A percentile compares a stretch with the other conserved stretches of the same genome.
Conservation (phyloP, 2,329 filamentous ascomycete genomes). For the Epicoccum nigrum region DNA sequence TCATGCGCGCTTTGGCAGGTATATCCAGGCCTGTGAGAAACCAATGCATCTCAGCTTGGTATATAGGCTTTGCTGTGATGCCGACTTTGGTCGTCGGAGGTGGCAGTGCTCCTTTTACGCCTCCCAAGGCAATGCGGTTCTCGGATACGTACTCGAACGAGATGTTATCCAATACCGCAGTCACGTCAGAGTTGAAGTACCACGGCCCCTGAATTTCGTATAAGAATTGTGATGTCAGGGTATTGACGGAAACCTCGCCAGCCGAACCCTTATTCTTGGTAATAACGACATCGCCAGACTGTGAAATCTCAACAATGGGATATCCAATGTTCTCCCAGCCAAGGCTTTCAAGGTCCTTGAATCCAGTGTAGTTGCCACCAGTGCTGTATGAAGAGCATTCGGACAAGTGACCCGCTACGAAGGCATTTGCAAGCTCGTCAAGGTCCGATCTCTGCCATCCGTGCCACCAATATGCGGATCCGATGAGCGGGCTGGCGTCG, state of each 20-base stretch:
- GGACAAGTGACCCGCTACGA: constrained; percentile 54
- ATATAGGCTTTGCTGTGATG: constrained; percentile 54
- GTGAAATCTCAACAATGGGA: constrained; percentile 39
- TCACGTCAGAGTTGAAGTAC: constrained; percentile 65
- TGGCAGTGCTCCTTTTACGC: constrained; percentile 49
- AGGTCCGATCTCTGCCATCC: constrained; percentile 49
- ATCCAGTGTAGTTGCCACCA: constrained; percentile 54
- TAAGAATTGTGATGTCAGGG: constrained; percentile 59
- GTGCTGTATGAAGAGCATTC: constrained; percentile 53
- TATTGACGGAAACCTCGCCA: constrained; percentile 54
- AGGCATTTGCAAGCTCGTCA: constrained; percentile 51
- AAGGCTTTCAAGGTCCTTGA: constrained; percentile 46
- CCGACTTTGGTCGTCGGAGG: constrained; percentile 51
- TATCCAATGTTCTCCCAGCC: constrained; percentile 44
- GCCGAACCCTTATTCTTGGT: constrained; percentile 42
- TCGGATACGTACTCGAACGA: constrained; percentile 58
- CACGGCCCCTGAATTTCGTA: constrained; percentile 52
- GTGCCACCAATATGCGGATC: constrained; percentile 55
- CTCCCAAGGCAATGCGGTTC: constrained; percentile 57
- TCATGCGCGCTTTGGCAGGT: constrained; percentile 52
- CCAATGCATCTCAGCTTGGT: constrained; percentile 55
- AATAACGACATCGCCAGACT: constrained; percentile 33
- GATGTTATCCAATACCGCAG: constrained; percentile 57
- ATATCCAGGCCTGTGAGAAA: constrained; percentile 54
- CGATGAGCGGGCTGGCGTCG: constrained; percentile 54